Conservation (phyloP, 495 filamentous ascomycete species). For the Podospora pseudopauciseta region DNA sequence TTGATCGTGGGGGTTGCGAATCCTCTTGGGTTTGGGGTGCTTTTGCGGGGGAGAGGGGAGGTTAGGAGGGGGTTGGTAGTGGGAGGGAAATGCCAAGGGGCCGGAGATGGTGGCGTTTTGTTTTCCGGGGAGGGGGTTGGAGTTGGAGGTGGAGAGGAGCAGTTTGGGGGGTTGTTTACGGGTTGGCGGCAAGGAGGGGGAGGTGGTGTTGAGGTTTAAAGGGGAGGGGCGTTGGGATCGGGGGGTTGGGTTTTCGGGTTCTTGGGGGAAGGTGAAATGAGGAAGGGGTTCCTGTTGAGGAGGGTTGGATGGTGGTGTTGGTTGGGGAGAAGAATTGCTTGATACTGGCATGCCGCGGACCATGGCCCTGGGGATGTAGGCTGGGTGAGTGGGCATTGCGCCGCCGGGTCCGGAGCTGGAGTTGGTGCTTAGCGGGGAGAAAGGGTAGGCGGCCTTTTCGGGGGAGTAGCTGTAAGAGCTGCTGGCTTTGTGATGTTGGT, state of each 20-base stretch:
- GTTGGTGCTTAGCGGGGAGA: constrained; percentile 20
- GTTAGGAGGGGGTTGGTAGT: constrained; percentile 9
- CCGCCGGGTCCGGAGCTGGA: constrained; percentile 19
- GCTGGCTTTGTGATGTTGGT: constrained; percentile 28
- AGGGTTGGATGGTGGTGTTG: constrained; percentile 7
- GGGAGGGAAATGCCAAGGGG: constrained; percentile 26
- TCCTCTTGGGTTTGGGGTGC: not conserved
- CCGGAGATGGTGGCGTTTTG: constrained; percentile 25
- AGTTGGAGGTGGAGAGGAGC: not conserved
- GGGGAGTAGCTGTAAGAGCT: constrained; percentile 23
- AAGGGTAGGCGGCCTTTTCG: constrained; percentile 20
- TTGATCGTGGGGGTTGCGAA: not conserved
- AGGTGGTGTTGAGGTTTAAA: not conserved
- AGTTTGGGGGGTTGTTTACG: not conserved
- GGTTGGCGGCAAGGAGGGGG: constrained; percentile 10
- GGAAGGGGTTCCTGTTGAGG: constrained; percentile 4
- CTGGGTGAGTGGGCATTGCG: constrained; percentile 46
- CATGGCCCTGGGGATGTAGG: constrained; percentile 42
- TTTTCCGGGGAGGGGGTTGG: constrained; percentile 18
- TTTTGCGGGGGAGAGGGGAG: not conserved
- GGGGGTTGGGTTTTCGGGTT: not conserved
- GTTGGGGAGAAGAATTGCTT: constrained; percentile 10
- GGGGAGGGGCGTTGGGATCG: not conserved
- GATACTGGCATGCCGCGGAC: constrained; percentile 27
- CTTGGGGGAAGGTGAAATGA: not conserved